Evolutionary conservation across 805 yeast species (phyloP).

Genomic region (Saccharomycopsis sp.): DNA sequence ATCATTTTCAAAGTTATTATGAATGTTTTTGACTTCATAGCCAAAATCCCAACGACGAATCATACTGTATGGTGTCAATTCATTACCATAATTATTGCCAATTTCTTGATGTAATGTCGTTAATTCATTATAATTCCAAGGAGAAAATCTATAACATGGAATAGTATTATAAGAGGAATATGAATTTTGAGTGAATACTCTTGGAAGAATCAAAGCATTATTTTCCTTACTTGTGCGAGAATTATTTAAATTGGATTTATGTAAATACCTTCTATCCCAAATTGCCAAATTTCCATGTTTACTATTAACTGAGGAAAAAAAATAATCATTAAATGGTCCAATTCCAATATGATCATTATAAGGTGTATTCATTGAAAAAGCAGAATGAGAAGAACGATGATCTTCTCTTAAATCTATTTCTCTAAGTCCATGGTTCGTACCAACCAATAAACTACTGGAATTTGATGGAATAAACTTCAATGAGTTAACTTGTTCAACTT

Average conservation of each 20-base stretch:
- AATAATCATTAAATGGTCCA: slow-evolving; percentile 14
- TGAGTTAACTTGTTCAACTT: slow-evolving; percentile 6
- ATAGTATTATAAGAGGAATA: slow-evolving; percentile 1
- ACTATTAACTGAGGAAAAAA: slow-evolving; percentile 11
- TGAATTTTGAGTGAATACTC: slow-evolving; percentile 3
- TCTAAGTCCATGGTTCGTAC: slow-evolving; percentile 6
- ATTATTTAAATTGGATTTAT: too few relatives aligned
- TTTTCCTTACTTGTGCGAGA: too few relatives aligned
- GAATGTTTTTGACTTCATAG: slow-evolving; percentile 3
- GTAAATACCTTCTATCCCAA: slow-evolving; percentile 13
- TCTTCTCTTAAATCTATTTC: slow-evolving; percentile 9
- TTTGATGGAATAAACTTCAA: slow-evolving; percentile 3
- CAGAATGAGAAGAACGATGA: not conserved
- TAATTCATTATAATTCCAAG: slow-evolving; percentile 8
- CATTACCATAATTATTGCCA: slow-evolving; percentile 9
- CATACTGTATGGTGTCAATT: slow-evolving; percentile 14
- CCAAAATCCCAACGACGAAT: slow-evolving; percentile 1
- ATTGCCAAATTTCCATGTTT: slow-evolving; percentile 12
- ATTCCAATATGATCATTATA: slow-evolving; percentile 10
- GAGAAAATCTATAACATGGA: slow-evolving; percentile 14
- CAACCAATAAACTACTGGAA: slow-evolving; percentile 5
- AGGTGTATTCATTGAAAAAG: slow-evolving; percentile 1
- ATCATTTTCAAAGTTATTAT: too few relatives aligned
- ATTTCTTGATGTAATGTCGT: slow-evolving; percentile 11
- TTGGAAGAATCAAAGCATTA: slow-evolving; percentile 1